Base-by-base conservation (phyloP, 805 yeast species). In the Cyberlindnera mrakii region DNA sequence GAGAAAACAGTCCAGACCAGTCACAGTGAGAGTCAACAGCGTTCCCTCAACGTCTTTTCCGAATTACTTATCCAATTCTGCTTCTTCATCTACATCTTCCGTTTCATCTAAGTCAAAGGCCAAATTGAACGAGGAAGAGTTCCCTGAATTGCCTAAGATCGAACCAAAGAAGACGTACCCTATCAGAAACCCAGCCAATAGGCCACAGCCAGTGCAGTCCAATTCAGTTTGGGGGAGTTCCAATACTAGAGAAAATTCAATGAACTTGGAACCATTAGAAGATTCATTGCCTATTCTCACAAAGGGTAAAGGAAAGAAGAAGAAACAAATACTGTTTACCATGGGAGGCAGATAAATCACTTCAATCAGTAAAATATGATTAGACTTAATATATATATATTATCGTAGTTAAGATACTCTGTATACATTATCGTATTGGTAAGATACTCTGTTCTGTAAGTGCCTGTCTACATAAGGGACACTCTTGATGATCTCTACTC, bases 401-500 rank as follows among this genome's bases (percentile, higher is more conserved):
- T 19, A n/a, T n/a, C n/a, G n/a, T n/a, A n/a, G n/a, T n/a, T n/a
- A n/a, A n/a, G n/a, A n/a, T n/a, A n/a, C n/a, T n/a, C n/a, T n/a
- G n/a, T n/a, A n/a, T 17, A 27, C 9, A n/a, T 29, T 37, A 59
- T 8, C 48, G 51, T 32, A 59, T 20, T 20, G 60, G 62, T 34
- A 59, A 43, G 18, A 57, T 37, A 16, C 50, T 32, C 43, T 57
- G 62, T 38, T 56, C 59, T 25, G 71, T 65, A 40, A 87, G 74
- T 19, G 67, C 71, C 50, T 83, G 93, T 42, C 98, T 65, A 58
- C 98, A 93, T 23, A 93, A 67, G 0, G 99, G 98, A 59, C 99
- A 91, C 57, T 89, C 96, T 0, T 88, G 82, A 46, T 75, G 68
- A 51, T 89, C 96, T 48, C 87, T 71, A 45, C 89, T 78, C 98